A percentile compares a stretch with the other conserved stretches of the same genome.
Conservation (phyloP, 352 stramenopile species). For the Plasmopara viticola region DNA sequence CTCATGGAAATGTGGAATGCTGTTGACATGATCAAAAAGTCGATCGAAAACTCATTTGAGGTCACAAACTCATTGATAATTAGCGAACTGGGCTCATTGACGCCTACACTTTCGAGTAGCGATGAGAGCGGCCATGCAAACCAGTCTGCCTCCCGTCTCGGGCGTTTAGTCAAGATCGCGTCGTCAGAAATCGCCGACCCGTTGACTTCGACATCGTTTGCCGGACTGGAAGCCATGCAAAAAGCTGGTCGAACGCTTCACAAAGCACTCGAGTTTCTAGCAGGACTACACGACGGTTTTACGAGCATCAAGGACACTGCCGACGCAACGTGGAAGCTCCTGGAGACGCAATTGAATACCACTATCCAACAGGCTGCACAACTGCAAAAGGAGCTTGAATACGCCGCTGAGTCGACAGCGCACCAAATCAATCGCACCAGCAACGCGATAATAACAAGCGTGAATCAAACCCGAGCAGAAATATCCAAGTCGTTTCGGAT, state of each 20-base stretch:
- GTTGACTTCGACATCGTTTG: constrained; percentile 13
- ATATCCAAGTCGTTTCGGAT: constrained; percentile 22
- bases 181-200: constrained; percentile 18
- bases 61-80: constrained; percentile 9
- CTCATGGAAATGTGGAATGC: constrained; percentile 24
- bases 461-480: constrained; percentile 25
- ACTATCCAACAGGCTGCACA: constrained; percentile 17
- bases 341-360: constrained; percentile 27
- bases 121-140: constrained; percentile 18
- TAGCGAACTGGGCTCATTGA: constrained; percentile 22
- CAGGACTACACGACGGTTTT: constrained; percentile 26
- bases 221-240: constrained; percentile 17
- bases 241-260: constrained; percentile 27
- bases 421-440: constrained; percentile 25
- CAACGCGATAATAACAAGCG: constrained; percentile 15
- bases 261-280: constrained; percentile 24
- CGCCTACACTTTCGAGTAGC: constrained; percentile 17
- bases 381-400: constrained; percentile 26
- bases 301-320: constrained; percentile 21
- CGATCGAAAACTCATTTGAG: constrained; percentile 22
- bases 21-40: constrained; percentile 21
- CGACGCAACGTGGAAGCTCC: constrained; percentile 18
- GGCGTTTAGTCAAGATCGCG: constrained; percentile 22
- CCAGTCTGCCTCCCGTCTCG: constrained; percentile 25
- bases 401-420: constrained; percentile 20